Conservation (phyloP, 331 rosid genomes). For the Phaseolus coccineus region DNA sequence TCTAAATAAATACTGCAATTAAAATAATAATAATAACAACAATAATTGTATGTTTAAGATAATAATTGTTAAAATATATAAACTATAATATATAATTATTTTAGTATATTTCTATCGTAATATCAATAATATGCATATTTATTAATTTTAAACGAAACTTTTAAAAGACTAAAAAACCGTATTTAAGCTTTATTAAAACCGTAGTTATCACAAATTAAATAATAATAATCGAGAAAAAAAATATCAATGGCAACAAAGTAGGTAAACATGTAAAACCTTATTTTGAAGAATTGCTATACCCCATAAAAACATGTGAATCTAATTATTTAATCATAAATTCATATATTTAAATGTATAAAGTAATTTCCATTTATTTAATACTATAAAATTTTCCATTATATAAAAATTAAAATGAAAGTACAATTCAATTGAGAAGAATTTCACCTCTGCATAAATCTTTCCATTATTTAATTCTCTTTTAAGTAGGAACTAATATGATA, state of each 20-base stretch:
- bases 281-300: conserved; percentile 53
- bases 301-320: conserved; percentile 59
- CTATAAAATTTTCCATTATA: neutral
- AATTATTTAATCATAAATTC: conserved; percentile 37
- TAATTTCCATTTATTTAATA: neutral
- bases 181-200: neutral
- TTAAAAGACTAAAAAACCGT: neutral
- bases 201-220: neutral
- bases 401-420: conserved; percentile 5
- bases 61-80: neutral
- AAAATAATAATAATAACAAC: conserved; percentile 8
- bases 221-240: neutral
- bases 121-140: neutral
- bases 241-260: conserved; percentile 42
- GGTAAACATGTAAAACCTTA: conserved; percentile 38
- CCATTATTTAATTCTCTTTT: no score
- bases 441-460: conserved; percentile 59
- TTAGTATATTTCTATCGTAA: neutral
- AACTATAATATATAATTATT: neutral
- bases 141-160: neutral
- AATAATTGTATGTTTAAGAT: neutral
- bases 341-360: neutral
- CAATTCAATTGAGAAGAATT: conserved; percentile 38
- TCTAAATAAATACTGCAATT: conserved; percentile 35
- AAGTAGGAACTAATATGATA: conserved; percentile 35